Conservation (phyloP, 169 alveolate species). For the Blepharisma undulans region DNA sequence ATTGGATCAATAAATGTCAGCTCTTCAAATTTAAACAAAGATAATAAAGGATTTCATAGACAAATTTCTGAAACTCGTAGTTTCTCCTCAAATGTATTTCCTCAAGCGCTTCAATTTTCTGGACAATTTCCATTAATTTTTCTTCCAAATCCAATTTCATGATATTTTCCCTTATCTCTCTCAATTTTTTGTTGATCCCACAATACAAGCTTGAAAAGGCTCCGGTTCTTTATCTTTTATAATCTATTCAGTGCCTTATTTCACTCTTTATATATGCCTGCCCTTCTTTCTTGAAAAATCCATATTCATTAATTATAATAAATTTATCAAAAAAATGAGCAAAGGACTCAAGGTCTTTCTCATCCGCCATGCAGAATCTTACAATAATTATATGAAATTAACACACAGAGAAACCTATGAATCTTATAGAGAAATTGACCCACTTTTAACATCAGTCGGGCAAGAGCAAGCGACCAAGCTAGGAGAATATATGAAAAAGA, state of each 20-base stretch:
- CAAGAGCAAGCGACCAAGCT: background rate
- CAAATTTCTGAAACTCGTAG: too few relatives aligned
- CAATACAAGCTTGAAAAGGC: background rate
- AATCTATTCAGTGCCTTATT: background rate
- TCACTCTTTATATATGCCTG: background rate
- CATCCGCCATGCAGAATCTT: slow-evolving; percentile 25
- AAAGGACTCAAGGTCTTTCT: background rate
- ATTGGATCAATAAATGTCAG: too few relatives aligned
- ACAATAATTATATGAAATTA: background rate
- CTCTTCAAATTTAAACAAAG: too few relatives aligned
- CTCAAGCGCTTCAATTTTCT: too few relatives aligned
- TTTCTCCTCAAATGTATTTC: too few relatives aligned
- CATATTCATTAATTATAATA: background rate
- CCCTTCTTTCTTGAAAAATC: background rate
- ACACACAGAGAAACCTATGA: background rate
- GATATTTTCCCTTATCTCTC: background rate
- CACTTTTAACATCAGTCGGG: background rate
- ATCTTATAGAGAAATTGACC: background rate
- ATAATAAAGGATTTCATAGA: too few relatives aligned
- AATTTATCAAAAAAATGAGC: background rate
- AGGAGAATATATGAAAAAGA: background rate
- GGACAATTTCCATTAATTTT: too few relatives aligned
- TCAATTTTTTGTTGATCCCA: background rate
- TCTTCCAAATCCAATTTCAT: too few relatives aligned
- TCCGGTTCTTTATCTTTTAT: background rate